Evolutionary conservation across 2,329 filamentous ascomycete species (phyloP).

Genomic region (Ceratocystis huliohia): DNA sequence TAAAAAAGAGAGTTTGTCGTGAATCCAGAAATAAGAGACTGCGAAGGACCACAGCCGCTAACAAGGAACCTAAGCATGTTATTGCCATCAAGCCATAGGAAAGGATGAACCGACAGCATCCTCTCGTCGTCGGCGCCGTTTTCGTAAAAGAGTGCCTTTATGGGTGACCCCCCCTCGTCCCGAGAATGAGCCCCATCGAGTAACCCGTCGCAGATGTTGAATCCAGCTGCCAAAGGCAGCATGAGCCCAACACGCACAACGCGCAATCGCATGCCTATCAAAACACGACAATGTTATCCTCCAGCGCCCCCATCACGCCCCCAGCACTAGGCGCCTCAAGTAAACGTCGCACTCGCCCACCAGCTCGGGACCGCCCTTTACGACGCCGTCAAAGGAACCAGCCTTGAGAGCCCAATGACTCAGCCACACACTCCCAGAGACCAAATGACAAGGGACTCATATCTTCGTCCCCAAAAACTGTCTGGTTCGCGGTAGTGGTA

Average conservation of each 20-base stretch:
- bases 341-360: constrained; percentile 15
- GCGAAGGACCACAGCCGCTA: not conserved
- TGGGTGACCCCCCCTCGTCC: constrained; percentile 60
- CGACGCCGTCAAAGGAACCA: not conserved
- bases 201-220: constrained; percentile 42
- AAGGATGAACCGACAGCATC: not conserved
- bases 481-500: not conserved
- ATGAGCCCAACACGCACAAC: constrained; percentile 27
- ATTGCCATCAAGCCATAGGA: too few relatives aligned
- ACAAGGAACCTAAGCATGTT: too few relatives aligned
- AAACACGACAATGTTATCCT: constrained; percentile 74
- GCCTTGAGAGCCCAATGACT: not conserved
- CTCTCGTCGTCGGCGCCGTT: not conserved
- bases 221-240: not conserved
- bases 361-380: not conserved
- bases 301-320: constrained; percentile 25
- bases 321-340: constrained; percentile 25
- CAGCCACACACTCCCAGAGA: constrained; percentile 9
- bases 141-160: constrained; percentile 13
- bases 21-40: not conserved
- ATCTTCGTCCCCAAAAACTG: constrained; percentile 56
- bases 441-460: constrained; percentile 54
- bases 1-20: constrained; percentile 19
- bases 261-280: constrained; percentile 98
- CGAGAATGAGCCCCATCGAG: constrained; percentile 99